phyloP scores from a whole-genome alignment of 208 protist genomes.

The Crithidia bombi region DNA sequence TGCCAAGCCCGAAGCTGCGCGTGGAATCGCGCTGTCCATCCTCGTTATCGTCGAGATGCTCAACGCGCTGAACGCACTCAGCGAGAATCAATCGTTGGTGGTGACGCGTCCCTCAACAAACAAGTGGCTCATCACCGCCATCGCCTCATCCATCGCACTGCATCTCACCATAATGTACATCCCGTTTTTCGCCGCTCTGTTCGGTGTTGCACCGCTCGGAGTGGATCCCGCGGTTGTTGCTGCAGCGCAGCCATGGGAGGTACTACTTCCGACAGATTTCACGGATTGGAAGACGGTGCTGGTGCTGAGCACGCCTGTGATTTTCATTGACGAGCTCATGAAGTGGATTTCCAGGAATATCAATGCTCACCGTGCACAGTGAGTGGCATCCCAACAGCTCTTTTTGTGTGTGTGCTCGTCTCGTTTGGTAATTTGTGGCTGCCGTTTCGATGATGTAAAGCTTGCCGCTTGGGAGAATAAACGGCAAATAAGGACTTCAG shows the following conservation, averaged over 20 bases:
- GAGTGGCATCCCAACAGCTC: neutral
- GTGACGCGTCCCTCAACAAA: constrained; percentile 72
- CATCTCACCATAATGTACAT: constrained; percentile 94
- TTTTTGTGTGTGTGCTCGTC: neutral
- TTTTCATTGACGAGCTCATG: constrained; percentile 95
- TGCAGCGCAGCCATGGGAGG: constrained; percentile 59
- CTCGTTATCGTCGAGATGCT: constrained; percentile 96
- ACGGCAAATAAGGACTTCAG: no score
- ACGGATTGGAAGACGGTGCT: constrained; percentile 92
- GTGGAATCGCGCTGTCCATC: constrained; percentile 92
- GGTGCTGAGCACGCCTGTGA: constrained; percentile 89
- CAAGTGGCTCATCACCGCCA: constrained; percentile 84
- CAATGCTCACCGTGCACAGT: constrained; percentile 23
- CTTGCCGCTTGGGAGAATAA: neutral
- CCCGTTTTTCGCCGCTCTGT: constrained; percentile 86
- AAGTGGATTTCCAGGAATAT: constrained; percentile 76
- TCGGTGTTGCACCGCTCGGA: constrained; percentile 85
- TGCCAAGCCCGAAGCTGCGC: constrained; percentile 68
- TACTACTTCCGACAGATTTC: constrained; percentile 71
- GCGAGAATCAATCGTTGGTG: constrained; percentile 91
- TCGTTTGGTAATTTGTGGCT: neutral
- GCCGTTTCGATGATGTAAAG: neutral
- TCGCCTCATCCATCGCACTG: constrained; percentile 82
- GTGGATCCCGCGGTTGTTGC: constrained; percentile 55
- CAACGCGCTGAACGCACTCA: constrained; percentile 95